Evolutionary conservation across 1,139 yeast genomes (phyloP).

Genomic region (Yamadazyma pseudoaaseri): DNA sequence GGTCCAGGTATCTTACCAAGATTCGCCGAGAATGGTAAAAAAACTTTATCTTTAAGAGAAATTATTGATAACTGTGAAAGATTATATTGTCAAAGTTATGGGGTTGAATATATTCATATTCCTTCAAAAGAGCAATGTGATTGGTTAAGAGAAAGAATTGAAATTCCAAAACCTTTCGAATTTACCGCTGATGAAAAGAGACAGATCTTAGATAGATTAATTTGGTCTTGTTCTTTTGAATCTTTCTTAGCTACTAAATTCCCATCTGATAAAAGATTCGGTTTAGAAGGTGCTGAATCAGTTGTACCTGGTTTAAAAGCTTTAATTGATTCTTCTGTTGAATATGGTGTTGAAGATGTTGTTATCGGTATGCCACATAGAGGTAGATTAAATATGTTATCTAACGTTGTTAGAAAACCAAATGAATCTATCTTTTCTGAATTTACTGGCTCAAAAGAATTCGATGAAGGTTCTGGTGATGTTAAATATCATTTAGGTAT

Average conservation of each 20-base stretch:
- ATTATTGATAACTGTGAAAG: conserved; percentile 76
- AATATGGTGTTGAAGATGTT: conserved; percentile 89
- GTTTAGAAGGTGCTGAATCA: conserved; percentile 97
- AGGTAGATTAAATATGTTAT: conserved; percentile 96
- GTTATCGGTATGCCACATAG: conserved; percentile 99
- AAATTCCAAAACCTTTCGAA: conserved; percentile 84
- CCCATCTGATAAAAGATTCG: conserved; percentile 98
- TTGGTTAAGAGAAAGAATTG: conserved; percentile 97
- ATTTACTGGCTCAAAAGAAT: conserved; percentile 84
- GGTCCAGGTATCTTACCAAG: conserved; percentile 98
- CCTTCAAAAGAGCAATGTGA: conserved; percentile 96
- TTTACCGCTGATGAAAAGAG: conserved; percentile 89
- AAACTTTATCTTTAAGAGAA: conserved; percentile 70
- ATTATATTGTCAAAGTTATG: conserved; percentile 85
- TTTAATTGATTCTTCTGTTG: conserved; percentile 90
- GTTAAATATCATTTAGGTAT: conserved; percentile 99
- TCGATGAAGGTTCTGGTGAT: conserved; percentile 96
- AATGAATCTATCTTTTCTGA: conserved; percentile 96
- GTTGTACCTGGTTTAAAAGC: conserved; percentile 97
- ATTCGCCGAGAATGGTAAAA: conserved; percentile 69
- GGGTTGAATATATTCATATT: conserved; percentile 94
- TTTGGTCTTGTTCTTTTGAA: conserved; percentile 96
- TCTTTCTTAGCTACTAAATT: conserved; percentile 88
- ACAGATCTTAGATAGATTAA: conserved; percentile 92
- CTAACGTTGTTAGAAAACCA: conserved; percentile 97